These are phyloP conservation scores for Neofusicoccum sp. DNA, from an alignment of 2,329 filamentous ascomycete genomes.

Conservation along the genomic window DNA sequence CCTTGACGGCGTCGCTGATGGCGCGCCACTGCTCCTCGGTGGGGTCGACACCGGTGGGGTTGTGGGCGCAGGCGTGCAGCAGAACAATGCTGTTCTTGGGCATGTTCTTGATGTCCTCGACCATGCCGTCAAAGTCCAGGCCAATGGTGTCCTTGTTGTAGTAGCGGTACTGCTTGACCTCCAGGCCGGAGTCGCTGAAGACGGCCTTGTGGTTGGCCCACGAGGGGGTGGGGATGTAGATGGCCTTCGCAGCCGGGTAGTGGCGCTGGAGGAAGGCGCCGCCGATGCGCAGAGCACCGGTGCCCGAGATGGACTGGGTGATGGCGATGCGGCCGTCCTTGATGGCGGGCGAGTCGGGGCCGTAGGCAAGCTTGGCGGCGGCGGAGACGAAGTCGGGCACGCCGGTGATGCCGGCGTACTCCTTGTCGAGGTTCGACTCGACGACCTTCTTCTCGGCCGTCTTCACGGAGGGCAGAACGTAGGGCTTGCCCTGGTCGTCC, in stretches of 20 bases:
- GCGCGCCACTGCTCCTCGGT: conserved; percentile 88
- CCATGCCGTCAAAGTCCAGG: conserved; percentile 91
- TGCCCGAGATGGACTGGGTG: conserved; percentile 97
- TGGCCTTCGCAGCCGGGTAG: conserved; percentile 87
- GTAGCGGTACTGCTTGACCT: conserved; percentile 95
- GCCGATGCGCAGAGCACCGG: conserved; percentile 90
- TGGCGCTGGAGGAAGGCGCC: conserved; percentile 89
- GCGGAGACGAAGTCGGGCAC: conserved; percentile 91
- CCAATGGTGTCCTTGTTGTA: conserved; percentile 99
- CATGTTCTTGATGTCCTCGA: conserved; percentile 85
- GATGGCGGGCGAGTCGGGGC: conserved; percentile 72
- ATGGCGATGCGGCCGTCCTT: conserved; percentile 76
- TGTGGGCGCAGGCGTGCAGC: conserved; percentile 96
- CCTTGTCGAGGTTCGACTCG: conserved; percentile 79
- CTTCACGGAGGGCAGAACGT: conserved; percentile 90
- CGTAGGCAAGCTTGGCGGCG: conserved; percentile 88
- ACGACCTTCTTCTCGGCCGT: conserved; percentile 86
- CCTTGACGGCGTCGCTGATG: conserved; percentile 84
- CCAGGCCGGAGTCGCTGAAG: conserved; percentile 87
- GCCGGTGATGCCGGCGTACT: conserved; percentile 97
- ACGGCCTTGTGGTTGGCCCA: conserved; percentile 99
- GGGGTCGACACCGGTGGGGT: conserved; percentile 95
- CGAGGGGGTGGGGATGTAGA: conserved; percentile 93
- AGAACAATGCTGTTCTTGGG: conserved; percentile 86
- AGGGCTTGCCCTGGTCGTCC: conserved; percentile 96